Evolutionary conservation across 2,329 filamentous ascomycete genomes (phyloP), one percentile per base, ranked within the genome.

Genomic region (Phaeosphaeria sp.): DNA sequence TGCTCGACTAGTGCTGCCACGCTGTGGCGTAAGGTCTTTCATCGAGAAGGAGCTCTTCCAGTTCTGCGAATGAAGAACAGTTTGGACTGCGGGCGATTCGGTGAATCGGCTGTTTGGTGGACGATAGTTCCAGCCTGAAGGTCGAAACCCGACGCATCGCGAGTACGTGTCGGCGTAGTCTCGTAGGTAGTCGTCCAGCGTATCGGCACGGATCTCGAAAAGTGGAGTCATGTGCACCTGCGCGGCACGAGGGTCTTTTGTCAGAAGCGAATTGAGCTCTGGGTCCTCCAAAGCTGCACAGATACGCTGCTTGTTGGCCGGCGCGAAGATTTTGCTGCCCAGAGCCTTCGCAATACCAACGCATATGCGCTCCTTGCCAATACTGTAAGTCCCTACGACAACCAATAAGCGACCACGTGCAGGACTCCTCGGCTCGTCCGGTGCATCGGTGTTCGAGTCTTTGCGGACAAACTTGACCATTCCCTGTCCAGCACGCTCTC

Each of bases 201-300:
- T 97, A 65, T 97, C 93, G 33, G 93, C 89, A 24, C 93, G 89
- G 65, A 99, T 93, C 76, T 98, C 94, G 83, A 95, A 95, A 9
- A 99, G 83, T 69, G 91, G 93, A 68, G 97, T 96, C 93, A 99
- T 97, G 78, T 99, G 95, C 0, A 99, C 93, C 77, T 98, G 94
- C 0, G 95, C 95, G 68, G 92, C 91, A 21, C 85, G 80, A 0
- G 95, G 93, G 72, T 97, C 82, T 7, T 84, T 83, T 0, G 95
- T 99, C 69, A 99, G 85, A 3, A 92, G 85, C 0, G 86, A 84
- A 24, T 88, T 82, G 4, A 99, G 84, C 71, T 97, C 93, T 0
- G 90, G 84, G 72, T 98, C 94, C 72, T 93, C 93, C 0, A 99
- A 85, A 63, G 92, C 92, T 21, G 86, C 84, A 78, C 92, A 93